A percentile compares a stretch with the other conserved stretches of the same genome.
These are phyloP conservation scores for Tetrapisispora namnaoensis DNA, from an alignment of 805 yeast genomes.

Conservation along the genomic window DNA sequence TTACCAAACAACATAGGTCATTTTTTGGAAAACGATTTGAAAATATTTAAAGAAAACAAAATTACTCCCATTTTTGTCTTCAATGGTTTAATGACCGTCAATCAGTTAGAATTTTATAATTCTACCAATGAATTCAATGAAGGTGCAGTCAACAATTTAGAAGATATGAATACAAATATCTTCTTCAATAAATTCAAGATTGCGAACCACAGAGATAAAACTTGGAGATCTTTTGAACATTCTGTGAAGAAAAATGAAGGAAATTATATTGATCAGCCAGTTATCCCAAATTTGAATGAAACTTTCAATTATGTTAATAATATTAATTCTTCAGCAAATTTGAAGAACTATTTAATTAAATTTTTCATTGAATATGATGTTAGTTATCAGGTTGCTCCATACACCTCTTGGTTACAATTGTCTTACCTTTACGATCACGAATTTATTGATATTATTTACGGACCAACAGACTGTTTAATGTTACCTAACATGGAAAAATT, in stretches of 20 bases:
- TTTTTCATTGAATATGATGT: conserved; percentile 46
- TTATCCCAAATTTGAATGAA: conserved; percentile 28
- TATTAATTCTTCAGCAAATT: conserved; percentile 36
- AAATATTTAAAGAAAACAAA: conserved; percentile 46
- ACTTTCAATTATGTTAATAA: conserved; percentile 47
- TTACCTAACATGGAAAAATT: conserved; percentile 55
- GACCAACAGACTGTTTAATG: conserved; percentile 72
- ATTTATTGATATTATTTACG: conserved; percentile 66
- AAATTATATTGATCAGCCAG: conserved; percentile 29
- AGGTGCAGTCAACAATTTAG: not conserved
- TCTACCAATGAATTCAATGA: not conserved
- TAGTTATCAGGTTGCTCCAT: conserved; percentile 74
- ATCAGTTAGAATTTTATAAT: conserved; percentile 27
- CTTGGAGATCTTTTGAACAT: conserved; percentile 3
- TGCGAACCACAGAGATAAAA: conserved; percentile 17
- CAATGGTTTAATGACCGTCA: conserved; percentile 46
- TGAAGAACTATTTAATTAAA: conserved; percentile 45
- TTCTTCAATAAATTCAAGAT: not conserved
- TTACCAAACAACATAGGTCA: conserved; percentile 48
- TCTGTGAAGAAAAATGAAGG: conserved; percentile 25
- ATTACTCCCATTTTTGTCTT: conserved; percentile 77
- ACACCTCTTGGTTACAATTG: conserved; percentile 68
- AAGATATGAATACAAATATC: not conserved
- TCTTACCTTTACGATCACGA: conserved; percentile 52
- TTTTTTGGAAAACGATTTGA: conserved; percentile 52